phyloP scores from a whole-genome alignment of 1,139 yeast species.

The Spencermartinsiella ligniputridi region DNA sequence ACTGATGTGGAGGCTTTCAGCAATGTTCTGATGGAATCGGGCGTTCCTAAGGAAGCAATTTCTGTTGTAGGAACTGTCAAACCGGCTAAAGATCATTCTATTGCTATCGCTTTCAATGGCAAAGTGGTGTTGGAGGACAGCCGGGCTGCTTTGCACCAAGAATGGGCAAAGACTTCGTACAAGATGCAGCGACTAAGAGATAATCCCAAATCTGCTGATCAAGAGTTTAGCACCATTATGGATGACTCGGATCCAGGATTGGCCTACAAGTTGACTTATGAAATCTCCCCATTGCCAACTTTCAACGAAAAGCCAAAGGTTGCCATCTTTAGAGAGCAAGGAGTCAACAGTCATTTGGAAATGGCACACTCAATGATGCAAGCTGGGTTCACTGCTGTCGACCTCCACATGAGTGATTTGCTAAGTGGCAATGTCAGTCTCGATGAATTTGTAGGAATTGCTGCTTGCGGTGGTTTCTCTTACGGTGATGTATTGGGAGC shows the following conservation, averaged over 20 bases:
- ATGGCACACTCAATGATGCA: conserved; percentile 97
- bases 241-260: conserved; percentile 93
- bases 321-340: conserved; percentile 97
- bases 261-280: conserved; percentile 69
- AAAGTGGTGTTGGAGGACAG: conserved; percentile 46
- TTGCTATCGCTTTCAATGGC: conserved; percentile 48
- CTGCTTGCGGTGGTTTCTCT: conserved; percentile 99
- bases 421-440: conserved; percentile 68
- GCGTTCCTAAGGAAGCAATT: conserved; percentile 54
- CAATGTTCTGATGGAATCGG: conserved; percentile 49
- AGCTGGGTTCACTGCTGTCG: conserved; percentile 91
- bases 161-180: conserved; percentile 88
- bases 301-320: conserved; percentile 66
- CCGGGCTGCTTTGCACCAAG: conserved; percentile 70
- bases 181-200: conserved; percentile 90
- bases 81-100: conserved; percentile 47
- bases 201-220: conserved; percentile 84
- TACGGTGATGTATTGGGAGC: conserved; percentile 99
- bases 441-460: conserved; percentile 82
- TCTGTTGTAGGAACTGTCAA: conserved; percentile 64
- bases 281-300: conserved; percentile 36
- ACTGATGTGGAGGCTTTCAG: conserved; percentile 53
- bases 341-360: conserved; percentile 97
- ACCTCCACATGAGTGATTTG: conserved; percentile 96
- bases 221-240: conserved; percentile 68